A percentile compares a stretch with the other conserved stretches of the same genome.
Evolutionary conservation across 2,329 filamentous ascomycete genomes (phyloP).

Genomic region (Myriosclerotinia scirpicola): DNA sequence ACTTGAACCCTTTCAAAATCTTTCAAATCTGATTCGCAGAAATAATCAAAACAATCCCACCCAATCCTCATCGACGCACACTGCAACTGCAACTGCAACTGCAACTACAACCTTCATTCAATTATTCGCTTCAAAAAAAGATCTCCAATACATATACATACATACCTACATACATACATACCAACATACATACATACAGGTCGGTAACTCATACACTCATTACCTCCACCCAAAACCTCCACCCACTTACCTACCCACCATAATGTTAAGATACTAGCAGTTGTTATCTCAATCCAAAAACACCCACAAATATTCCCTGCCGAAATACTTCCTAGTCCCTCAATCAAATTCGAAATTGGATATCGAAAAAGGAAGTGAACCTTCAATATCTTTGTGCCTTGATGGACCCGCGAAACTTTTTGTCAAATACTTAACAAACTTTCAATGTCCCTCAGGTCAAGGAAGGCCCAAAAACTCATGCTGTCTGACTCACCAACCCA

Average conservation of each 20-base stretch:
- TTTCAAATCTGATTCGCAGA: not conserved
- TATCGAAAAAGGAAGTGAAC: slow-evolving; percentile 1
- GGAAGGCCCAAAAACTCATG: slow-evolving; percentile 23
- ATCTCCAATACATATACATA: slow-evolving; percentile 13
- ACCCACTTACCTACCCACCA: not conserved
- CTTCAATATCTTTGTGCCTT: not conserved
- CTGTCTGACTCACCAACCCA: slow-evolving; percentile 16
- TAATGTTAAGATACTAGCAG: slow-evolving; percentile 11
- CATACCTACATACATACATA: too few species aligned
- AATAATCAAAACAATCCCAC: not conserved
- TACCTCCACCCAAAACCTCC: not conserved
- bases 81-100: not conserved
- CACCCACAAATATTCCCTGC: slow-evolving; percentile 3
- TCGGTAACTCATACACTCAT: too few species aligned
- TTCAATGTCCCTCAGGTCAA: slow-evolving; percentile 12
- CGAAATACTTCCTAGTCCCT: not conserved
- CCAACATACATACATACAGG: too few species aligned
- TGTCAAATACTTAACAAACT: slow-evolving; percentile 1
- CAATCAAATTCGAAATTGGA: not conserved
- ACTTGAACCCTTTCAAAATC: too few species aligned
- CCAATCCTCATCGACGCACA: not conserved
- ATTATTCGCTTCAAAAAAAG: slow-evolving; percentile 4
- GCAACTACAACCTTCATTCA: not conserved
- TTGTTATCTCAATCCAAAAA: not conserved
- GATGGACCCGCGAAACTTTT: slow-evolving; percentile 9